phyloP scores from a whole-genome alignment of 441 rosid genomes.

The Lepidium campestre region DNA sequence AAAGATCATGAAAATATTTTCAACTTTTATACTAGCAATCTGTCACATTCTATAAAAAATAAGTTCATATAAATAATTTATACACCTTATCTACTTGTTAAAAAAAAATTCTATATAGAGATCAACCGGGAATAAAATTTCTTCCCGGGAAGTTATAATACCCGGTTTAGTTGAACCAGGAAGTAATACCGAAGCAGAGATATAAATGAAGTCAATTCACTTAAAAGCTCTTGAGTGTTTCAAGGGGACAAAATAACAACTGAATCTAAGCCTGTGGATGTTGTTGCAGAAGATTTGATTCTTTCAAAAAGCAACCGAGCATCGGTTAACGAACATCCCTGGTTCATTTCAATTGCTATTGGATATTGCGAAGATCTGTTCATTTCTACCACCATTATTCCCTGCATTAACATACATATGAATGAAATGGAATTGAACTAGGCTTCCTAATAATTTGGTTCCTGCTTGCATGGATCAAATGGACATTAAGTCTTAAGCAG shows the following conservation, averaged over 20 bases:
- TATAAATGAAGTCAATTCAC: neutral
- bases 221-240: conserved; percentile 6
- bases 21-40: no score
- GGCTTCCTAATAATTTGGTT: neutral
- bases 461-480: neutral
- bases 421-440: neutral
- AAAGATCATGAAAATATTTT: neutral
- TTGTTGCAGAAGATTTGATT: conserved; percentile 31
- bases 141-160: neutral
- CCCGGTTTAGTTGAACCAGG: conserved; percentile 10
- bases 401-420: conserved; percentile 43
- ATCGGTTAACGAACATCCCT: conserved; percentile 66
- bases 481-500: neutral
- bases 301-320: conserved; percentile 74
- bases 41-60: no score
- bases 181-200: neutral
- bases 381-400: conserved; percentile 66
- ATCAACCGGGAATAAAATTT: neutral
- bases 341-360: conserved; percentile 62
- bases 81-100: no score
- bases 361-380: conserved; percentile 56
- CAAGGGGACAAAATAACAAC: conserved; percentile 29
- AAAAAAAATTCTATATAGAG: no score
- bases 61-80: no score
- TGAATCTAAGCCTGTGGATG: conserved; percentile 11